phyloP scores from a whole-genome alignment of 495 filamentous ascomycete genomes.

The Aspergillus saccharolyticus region DNA sequence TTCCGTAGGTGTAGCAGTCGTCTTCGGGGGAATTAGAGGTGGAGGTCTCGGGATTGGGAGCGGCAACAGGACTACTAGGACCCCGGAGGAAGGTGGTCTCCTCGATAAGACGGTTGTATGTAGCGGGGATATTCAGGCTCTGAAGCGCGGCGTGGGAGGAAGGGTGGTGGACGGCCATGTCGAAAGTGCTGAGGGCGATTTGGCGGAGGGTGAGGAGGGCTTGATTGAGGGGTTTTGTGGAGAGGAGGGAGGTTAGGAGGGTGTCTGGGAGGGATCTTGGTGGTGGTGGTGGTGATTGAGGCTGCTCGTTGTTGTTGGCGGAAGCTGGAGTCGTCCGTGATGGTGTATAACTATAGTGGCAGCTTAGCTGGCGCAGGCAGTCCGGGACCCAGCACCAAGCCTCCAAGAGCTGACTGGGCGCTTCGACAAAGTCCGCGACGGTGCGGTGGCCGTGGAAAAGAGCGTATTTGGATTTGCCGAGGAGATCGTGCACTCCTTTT shows the following conservation, averaged over 20 bases:
- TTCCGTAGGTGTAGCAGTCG: no score
- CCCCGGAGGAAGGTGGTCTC: background rate
- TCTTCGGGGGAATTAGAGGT: no score
- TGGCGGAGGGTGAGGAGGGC: background rate
- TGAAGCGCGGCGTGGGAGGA: background rate
- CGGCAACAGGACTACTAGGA: background rate
- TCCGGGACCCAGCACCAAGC: constrained; percentile 3
- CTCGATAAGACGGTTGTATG: background rate
- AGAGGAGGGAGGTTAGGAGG: background rate
- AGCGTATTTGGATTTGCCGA: background rate
- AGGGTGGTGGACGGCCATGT: background rate
- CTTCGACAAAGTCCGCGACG: background rate
- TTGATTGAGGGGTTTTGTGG: background rate
- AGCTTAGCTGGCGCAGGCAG: background rate
- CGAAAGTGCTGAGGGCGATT: constrained; percentile 1
- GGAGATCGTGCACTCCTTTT: background rate
- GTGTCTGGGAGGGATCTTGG: background rate
- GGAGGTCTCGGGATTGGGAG: no score
- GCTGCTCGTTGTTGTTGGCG: background rate
- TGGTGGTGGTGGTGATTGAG: background rate
- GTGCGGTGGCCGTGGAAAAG: background rate
- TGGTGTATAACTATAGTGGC: background rate
- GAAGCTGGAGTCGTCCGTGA: background rate
- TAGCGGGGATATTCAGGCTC: background rate
- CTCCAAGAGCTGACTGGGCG: background rate